Percentiles rank a stretch among this genome's conserved stretches.
Conservation (phyloP, 192 early-diverging fungal species). For the Rhizophagus prolifer region DNA sequence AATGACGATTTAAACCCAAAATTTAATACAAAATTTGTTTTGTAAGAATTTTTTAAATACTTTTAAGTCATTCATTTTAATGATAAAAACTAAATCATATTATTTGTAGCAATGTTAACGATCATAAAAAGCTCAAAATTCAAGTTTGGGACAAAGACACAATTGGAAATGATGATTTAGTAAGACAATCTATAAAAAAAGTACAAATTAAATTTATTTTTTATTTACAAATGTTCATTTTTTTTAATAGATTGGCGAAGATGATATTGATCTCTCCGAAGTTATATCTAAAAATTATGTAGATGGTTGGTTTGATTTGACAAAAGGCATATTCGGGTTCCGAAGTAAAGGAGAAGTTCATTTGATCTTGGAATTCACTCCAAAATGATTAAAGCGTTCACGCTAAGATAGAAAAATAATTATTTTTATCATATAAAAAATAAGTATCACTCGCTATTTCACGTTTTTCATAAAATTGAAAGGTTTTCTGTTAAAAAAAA, state of each 20-base stretch:
- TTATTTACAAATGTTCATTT: background rate
- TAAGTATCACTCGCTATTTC: no score
- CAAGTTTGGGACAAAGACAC: constrained; percentile 34
- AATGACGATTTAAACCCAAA: constrained; percentile 23
- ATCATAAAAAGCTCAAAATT: background rate
- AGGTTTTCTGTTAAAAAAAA: no score
- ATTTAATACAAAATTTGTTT: constrained; percentile 38
- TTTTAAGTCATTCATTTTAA: background rate
- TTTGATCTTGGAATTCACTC: background rate
- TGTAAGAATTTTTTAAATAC: background rate
- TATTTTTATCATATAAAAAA: no score
- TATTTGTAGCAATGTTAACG: constrained; percentile 13
- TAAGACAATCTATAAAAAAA: background rate
- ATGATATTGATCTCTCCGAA: constrained; percentile 23
- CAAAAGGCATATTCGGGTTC: constrained; percentile 28
- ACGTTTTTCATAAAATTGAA: no score
- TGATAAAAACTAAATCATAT: background rate
- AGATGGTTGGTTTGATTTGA: constrained; percentile 30
- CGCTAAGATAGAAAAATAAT: no score
- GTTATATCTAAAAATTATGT: constrained; percentile 10
- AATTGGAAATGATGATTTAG: constrained; percentile 19
- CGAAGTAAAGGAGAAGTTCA: constrained; percentile 30
- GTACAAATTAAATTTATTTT: background rate
- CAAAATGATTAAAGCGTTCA: no score
- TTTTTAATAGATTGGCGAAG: constrained; percentile 29